These are phyloP conservation scores for Dimocarpus longan DNA, from an alignment of 345 rosid species.

Conservation along the genomic window DNA sequence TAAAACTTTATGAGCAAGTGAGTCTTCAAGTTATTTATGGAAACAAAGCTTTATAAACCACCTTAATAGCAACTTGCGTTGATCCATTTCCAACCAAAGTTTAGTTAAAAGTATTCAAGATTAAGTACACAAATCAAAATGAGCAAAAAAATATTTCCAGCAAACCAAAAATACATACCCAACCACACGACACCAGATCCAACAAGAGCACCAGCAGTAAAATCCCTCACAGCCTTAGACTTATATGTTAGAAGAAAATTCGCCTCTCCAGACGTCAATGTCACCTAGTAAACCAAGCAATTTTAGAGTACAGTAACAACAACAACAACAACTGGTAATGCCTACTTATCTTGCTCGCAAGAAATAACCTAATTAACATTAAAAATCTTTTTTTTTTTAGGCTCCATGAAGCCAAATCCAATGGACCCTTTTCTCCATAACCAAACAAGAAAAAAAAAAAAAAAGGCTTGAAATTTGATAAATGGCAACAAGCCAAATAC, in stretches of 20 bases:
- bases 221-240: conserved; percentile 36
- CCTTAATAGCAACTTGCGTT: background rate
- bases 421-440: background rate
- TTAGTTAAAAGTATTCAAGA: background rate
- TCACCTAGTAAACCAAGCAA: conserved; percentile 28
- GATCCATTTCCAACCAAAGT: background rate
- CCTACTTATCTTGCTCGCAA: background rate
- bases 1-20: background rate
- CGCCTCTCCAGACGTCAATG: conserved; percentile 43
- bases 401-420: background rate
- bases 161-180: conserved; percentile 31
- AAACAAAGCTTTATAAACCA: background rate
- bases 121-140: background rate
- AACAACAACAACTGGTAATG: background rate
- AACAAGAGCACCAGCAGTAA: conserved; percentile 21
- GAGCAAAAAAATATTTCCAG: background rate
- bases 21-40: background rate
- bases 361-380: background rate
- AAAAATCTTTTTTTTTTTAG: background rate
- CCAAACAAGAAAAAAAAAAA: background rate
- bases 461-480: background rate
- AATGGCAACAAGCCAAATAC: too few species aligned
- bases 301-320: background rate
- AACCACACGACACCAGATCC: conserved; percentile 39
- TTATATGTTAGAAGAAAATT: conserved; percentile 30